Base-by-base conservation (phyloP, 2,329 filamentous ascomycete genomes). In the Alternaria gaisen region DNA sequence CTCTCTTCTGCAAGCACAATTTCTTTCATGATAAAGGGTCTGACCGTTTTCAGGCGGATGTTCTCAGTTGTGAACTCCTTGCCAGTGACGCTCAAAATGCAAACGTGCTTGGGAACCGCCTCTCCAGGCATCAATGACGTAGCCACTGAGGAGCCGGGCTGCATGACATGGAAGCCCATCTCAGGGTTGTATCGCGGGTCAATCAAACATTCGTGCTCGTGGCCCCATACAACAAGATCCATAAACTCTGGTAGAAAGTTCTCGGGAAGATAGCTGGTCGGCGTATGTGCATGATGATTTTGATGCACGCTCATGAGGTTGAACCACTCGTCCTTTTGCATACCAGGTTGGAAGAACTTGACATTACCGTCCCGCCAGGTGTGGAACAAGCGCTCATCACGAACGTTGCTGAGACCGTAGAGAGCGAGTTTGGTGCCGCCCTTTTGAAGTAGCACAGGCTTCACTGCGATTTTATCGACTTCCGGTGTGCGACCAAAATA, bases 121-220 rank as follows among this genome's bases (percentile, higher is more conserved):
- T 99, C 95, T 28, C 94, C 94, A 0, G 91, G 90, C 9, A 95
- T 89, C 0, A 99, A 83, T 0, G 95, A 98, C 1, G 95, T 99
- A 0, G 94, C 95, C 0, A 99, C 91, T 0, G 95, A 98, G 0
- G 95, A 99, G 0, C 95, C 95, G 0, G 95, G 95, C 72, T 99
- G 95, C 88, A 99, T 97, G 65, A 99, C 94, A 69, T 95, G 89
- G 70, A 99, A 99, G 0, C 90, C 91, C 48, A 90, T 97, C 72
- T 97, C 93, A 0, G 91, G 87, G 70, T 98, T 99, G 47, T 88
- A 84, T 1, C 83, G 82, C 0, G 95, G 95, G 44, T 97, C 89
- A 65, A 99, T 97, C 8, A 94, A 78, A 74, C 95, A 99, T 77
- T 99, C 94, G 74, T 99, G 95, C 79, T 99, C 95, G 72, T 99